Evolutionary conservation across 163 green algal genomes (phyloP), one percentile per base, ranked within the genome.

Genomic region (Scenedesmus sp.): DNA sequence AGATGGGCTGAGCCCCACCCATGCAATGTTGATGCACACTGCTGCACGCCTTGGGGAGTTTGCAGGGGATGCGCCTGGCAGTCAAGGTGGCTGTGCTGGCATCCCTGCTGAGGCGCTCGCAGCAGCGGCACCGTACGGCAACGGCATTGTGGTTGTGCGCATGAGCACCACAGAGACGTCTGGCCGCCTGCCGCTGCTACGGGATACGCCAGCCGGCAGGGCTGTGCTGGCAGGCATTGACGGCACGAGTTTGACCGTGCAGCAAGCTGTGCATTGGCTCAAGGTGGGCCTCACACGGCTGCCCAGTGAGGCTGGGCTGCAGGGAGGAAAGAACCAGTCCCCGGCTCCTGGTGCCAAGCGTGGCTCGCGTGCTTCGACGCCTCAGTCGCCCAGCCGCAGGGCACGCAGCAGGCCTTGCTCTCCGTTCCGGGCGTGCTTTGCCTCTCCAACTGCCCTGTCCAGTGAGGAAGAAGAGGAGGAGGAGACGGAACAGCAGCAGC

Each of bases 381-480:
- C 70, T 23, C 70, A 79, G 23, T 84, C 76, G 46, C 76, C 76
- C 62, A 89, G 70, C 18, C 54, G 66, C 18, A n/a, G 46, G 54
- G 55, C 23, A 46, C 70, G n/a, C 57, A 91, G 87, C 87, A 74
- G 87, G 76, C 87, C 87, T 1, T 91, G 87, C 76, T 91, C 87
- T 4, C 87, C 87, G 3, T 91, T 91, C 62, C n/a, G 13, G 70
- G 70, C 70, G 18, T 86, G 87, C 76, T 91, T 91, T 79, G 34
- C 26, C 3, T 23, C 56, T n/a, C 82, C 54, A 5, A 5, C 52
- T 23, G 56, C 46, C 6, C 57, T 70, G 20, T 77, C 76, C 8
- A 46, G 66, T 62, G 87, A 87, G 57, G 87, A 91, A 1, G 87
- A 66, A 9, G 64, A 66, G 15, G 74, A 86, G 54, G 5, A 26